phyloP scores from a whole-genome alignment of 768 basidiomycete genomes.

The Suillus sp. region DNA sequence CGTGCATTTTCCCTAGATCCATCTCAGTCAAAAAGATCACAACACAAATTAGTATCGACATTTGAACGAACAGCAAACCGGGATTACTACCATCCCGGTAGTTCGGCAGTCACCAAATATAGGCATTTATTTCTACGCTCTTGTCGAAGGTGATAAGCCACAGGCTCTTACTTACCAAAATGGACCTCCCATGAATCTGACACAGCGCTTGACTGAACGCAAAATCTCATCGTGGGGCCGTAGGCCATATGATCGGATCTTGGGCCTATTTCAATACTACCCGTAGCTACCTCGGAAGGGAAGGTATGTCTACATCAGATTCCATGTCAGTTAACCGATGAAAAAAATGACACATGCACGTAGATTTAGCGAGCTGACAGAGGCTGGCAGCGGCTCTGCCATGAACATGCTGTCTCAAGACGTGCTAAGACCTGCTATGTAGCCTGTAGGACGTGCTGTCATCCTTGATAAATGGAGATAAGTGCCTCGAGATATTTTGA shows the following conservation, averaged over 20 bases:
- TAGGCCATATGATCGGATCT: constrained; percentile 82
- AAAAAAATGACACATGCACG: constrained; percentile 99
- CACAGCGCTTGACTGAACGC: background rate
- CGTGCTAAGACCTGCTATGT: constrained; percentile 75
- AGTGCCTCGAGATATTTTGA: background rate
- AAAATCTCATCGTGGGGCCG: constrained; percentile 51
- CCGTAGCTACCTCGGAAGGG: constrained; percentile 82
- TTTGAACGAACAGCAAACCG: background rate
- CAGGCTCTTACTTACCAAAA: background rate
- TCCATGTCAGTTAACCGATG: constrained; percentile 88
- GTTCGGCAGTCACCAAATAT: background rate
- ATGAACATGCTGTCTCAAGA: constrained; percentile 85
- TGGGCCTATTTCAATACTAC: constrained; percentile 88
- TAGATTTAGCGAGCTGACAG: constrained; percentile 80
- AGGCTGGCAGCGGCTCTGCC: constrained; percentile 79
- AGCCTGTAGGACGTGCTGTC: constrained; percentile 76
- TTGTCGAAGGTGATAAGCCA: background rate
- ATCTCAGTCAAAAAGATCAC: background rate
- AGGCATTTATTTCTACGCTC: background rate
- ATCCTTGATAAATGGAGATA: constrained; percentile 86
- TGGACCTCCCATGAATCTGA: background rate
- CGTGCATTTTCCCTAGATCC: background rate
- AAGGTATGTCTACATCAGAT: constrained; percentile 73
- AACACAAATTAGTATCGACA: background rate
- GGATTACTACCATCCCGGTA: background rate